Evolutionary conservation across 2,329 filamentous ascomycete genomes (phyloP).

Genomic region (Pestalotiopsis sp.): DNA sequence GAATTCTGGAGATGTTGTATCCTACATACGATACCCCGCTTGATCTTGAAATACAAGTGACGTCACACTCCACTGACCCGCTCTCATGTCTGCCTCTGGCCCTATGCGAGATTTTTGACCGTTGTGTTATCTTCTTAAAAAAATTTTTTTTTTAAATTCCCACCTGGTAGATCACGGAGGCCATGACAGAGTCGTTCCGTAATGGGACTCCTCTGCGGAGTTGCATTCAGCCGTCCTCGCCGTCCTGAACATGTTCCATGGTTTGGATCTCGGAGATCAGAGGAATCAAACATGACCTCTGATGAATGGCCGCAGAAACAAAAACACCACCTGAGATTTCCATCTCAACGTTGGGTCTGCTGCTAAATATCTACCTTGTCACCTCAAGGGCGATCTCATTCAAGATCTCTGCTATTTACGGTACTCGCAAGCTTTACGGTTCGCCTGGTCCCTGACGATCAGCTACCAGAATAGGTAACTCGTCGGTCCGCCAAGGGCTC

Average conservation of each 20-base stretch:
- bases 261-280: too few species aligned
- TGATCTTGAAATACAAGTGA: background rate
- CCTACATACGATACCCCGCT: too few species aligned
- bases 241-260: too few species aligned
- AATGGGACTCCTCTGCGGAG: background rate
- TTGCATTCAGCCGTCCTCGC: background rate
- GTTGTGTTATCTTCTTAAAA: background rate
- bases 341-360: too few species aligned
- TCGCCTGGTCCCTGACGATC: conserved; percentile 1
- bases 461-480: background rate
- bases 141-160: background rate
- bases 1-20: too few species aligned
- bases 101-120: background rate
- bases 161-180: background rate
- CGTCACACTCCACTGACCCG: background rate
- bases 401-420: background rate
- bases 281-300: too few species aligned
- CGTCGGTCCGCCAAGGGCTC: background rate
- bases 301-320: too few species aligned
- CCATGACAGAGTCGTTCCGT: background rate
- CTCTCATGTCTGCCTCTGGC: background rate
- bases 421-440: background rate
- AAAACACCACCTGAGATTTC: too few species aligned
- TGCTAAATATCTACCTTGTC: background rate
- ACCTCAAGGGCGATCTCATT: background rate